Evolutionary conservation across 805 yeast genomes (phyloP).

Genomic region (Starmera quercuum): DNA sequence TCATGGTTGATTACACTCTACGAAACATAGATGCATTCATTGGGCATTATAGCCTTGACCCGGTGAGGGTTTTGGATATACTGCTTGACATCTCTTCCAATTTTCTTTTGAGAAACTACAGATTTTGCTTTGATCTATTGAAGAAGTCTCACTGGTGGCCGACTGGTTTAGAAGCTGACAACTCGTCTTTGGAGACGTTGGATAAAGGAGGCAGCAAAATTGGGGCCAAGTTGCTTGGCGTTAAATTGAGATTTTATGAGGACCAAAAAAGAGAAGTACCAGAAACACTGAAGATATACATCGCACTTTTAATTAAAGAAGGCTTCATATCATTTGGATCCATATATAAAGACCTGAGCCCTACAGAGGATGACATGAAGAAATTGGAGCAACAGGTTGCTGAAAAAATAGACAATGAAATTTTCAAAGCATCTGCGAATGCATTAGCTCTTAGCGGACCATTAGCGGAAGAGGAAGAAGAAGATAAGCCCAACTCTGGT

Average conservation of each 20-base stretch:
- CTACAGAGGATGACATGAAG: constrained; percentile 40
- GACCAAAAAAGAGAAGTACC: constrained; percentile 26
- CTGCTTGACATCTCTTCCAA: constrained; percentile 45
- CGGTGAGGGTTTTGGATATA: constrained; percentile 59
- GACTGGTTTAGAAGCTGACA: constrained; percentile 20
- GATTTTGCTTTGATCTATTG: constrained; percentile 43
- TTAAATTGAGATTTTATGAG: constrained; percentile 28
- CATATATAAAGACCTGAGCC: constrained; percentile 48
- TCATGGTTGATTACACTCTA: constrained; percentile 35
- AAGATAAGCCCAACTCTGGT: constrained; percentile 7
- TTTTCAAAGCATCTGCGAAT: constrained; percentile 57
- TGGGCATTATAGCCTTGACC: constrained; percentile 73
- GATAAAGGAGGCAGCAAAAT: constrained; percentile 45
- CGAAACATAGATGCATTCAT: constrained; percentile 48
- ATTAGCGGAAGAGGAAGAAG: constrained; percentile 58
- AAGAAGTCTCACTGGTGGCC: constrained; percentile 68
- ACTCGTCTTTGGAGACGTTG: constrained; percentile 24
- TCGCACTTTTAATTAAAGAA: constrained; percentile 54
- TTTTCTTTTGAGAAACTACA: constrained; percentile 34
- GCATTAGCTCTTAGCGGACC: constrained; percentile 90
- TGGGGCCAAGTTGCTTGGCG: constrained; percentile 48
- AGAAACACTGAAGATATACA: constrained; percentile 35
- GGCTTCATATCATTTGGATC: constrained; percentile 60
- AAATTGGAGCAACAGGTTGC: constrained; percentile 37
- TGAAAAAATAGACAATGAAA: constrained; percentile 42